A percentile compares a stretch with the other conserved stretches of the same genome.
Evolutionary conservation across 305 asterid species (phyloP).

Genomic region (Rubia peregrina): DNA sequence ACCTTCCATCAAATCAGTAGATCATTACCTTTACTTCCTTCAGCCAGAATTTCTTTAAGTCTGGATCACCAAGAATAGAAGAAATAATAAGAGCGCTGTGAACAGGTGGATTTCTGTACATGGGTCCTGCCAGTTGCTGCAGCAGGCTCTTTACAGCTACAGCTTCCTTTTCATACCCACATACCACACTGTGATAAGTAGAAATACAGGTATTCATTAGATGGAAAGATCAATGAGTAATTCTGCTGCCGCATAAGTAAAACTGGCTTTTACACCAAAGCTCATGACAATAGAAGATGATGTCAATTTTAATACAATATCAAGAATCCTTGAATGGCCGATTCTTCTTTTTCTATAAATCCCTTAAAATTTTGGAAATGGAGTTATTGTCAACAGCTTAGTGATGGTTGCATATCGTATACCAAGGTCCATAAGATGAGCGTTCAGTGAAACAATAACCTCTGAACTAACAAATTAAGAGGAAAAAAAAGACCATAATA

Average conservation of each 20-base stretch:
- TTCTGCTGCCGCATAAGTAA: no score
- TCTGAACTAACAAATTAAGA: not conserved
- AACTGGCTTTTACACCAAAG: no score
- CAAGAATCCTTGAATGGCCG: not conserved
- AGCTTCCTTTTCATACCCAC: slow-evolving; percentile 92
- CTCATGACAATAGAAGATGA: not conserved
- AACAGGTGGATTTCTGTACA: slow-evolving; percentile 98
- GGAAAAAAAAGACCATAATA: not conserved
- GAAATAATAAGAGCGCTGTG: slow-evolving; percentile 87
- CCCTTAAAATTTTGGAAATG: not conserved
- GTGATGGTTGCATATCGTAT: not conserved
- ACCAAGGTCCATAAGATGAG: no score
- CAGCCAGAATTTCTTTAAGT: slow-evolving; percentile 78
- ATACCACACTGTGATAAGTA: slow-evolving; percentile 53
- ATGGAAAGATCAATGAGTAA: not conserved
- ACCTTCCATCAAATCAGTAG: not conserved
- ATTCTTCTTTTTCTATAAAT: not conserved
- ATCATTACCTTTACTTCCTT: slow-evolving; percentile 77
- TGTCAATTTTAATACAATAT: not conserved
- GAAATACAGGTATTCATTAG: slow-evolving; percentile 13
- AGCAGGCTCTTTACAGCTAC: slow-evolving; percentile 92
- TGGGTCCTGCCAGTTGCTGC: slow-evolving; percentile 97
- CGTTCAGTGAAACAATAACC: not conserved
- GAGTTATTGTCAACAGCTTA: not conserved
- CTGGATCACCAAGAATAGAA: slow-evolving; percentile 74